Evolutionary conservation across 352 stramenopile genomes (phyloP).

Genomic region (Globisporangium echinulatum): DNA sequence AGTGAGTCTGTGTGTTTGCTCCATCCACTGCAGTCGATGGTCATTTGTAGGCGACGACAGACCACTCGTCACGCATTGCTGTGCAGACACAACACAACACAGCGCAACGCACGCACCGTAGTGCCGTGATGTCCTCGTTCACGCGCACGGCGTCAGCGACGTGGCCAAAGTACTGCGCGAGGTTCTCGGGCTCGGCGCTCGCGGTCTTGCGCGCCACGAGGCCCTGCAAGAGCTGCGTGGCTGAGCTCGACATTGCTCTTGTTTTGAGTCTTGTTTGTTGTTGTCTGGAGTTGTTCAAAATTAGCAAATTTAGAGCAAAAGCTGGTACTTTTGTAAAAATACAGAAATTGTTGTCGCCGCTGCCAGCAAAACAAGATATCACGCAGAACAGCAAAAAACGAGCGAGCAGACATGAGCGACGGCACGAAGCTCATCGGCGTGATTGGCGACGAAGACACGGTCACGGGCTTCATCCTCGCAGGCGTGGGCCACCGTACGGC

Average conservation of each 20-base stretch:
- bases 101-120: constrained; percentile 24
- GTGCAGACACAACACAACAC: neutral
- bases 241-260: constrained; percentile 1
- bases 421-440: constrained; percentile 83
- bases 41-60: too few relatives aligned
- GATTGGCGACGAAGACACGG: constrained; percentile 94
- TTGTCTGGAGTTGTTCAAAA: too few relatives aligned
- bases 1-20: neutral
- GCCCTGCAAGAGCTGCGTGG: constrained; percentile 58
- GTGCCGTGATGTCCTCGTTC: constrained; percentile 48
- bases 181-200: constrained; percentile 43
- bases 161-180: constrained; percentile 67
- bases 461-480: constrained; percentile 97
- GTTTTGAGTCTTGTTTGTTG: too few relatives aligned
- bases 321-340: too few relatives aligned
- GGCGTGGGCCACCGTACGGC: constrained; percentile 94
- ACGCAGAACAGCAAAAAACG: neutral
- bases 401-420: constrained; percentile 46
- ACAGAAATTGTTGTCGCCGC: too few relatives aligned
- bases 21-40: too few relatives aligned
- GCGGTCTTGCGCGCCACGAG: constrained; percentile 47
- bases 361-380: neutral
- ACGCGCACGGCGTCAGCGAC: constrained; percentile 46
- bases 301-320: too few relatives aligned
- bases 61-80: too few relatives aligned